Percentiles rank a stretch among this genome's conserved stretches.
These are phyloP conservation scores for Pulicaria dysenterica DNA, from an alignment of 129 eudicot genomes.

Conservation along the genomic window DNA sequence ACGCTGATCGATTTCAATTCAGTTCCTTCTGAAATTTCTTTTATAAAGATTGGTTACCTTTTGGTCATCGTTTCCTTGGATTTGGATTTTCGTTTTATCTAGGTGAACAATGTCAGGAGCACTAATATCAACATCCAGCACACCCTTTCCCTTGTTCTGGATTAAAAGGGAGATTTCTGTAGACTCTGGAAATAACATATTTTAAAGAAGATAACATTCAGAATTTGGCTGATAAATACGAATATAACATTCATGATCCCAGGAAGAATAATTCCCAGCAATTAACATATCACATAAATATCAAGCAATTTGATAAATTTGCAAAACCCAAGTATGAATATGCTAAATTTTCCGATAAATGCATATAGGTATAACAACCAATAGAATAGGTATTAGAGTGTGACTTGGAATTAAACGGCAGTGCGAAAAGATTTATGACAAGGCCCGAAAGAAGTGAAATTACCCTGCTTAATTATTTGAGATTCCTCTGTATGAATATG, in stretches of 20 bases:
- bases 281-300: too few species aligned
- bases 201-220: neutral
- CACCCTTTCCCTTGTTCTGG: constrained; percentile 73
- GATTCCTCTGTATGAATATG: too few species aligned
- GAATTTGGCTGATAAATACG: neutral
- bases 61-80: constrained; percentile 59
- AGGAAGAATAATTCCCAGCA: neutral
- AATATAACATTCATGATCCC: neutral
- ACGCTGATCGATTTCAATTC: neutral
- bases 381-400: too few species aligned
- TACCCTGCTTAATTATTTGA: too few species aligned
- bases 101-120: constrained; percentile 76
- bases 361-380: too few species aligned
- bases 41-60: constrained; percentile 46
- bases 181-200: constrained; percentile 51
- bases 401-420: too few species aligned
- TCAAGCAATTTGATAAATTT: too few species aligned
- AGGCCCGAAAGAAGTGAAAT: too few species aligned
- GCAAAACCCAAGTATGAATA: neutral
- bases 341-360: neutral
- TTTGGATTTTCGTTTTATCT: constrained; percentile 58
- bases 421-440: too few species aligned
- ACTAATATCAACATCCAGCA: constrained; percentile 49
- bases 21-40: neutral
- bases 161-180: constrained; percentile 78